Conservation (phyloP, 768 basidiomycete species). For the Boletellus ananas region DNA sequence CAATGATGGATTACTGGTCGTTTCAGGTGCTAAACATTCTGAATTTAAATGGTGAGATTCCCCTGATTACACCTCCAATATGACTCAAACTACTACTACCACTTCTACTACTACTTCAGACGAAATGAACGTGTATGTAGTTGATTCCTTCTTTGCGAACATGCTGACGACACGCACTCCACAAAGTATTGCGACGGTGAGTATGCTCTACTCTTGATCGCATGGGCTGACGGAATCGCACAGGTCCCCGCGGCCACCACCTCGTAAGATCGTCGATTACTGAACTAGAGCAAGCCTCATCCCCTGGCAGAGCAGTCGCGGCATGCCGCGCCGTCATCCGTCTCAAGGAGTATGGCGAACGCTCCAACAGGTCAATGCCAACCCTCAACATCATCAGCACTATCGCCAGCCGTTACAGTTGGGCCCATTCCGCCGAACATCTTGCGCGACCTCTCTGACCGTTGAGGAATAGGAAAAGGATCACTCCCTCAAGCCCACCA, state of each 20-base stretch:
- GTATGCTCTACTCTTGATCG: background rate
- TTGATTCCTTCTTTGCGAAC: background rate
- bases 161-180: slow-evolving; percentile 1
- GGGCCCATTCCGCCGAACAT: background rate
- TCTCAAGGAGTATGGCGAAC: slow-evolving; percentile 50
- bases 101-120: slow-evolving; percentile 10
- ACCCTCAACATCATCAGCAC: slow-evolving; percentile 22
- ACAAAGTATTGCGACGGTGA: slow-evolving; percentile 23
- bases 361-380: slow-evolving; percentile 11
- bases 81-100: background rate
- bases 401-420: slow-evolving; percentile 19
- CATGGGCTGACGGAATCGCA: background rate
- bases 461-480: slow-evolving; percentile 12
- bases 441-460: background rate
- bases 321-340: slow-evolving; percentile 67
- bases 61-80: background rate
- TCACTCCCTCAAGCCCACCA: slow-evolving; percentile 4
- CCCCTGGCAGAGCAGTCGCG: slow-evolving; percentile 32
- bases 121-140: slow-evolving; percentile 27
- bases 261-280: slow-evolving; percentile 41
- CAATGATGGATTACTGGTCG: background rate
- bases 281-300: slow-evolving; percentile 1
- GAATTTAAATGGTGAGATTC: slow-evolving; percentile 22
- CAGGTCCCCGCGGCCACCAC: slow-evolving; percentile 66
- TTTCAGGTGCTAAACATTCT: slow-evolving; percentile 24